phyloP scores from a whole-genome alignment of 441 rosid species.

The Cnidoscolus chayamansa region DNA sequence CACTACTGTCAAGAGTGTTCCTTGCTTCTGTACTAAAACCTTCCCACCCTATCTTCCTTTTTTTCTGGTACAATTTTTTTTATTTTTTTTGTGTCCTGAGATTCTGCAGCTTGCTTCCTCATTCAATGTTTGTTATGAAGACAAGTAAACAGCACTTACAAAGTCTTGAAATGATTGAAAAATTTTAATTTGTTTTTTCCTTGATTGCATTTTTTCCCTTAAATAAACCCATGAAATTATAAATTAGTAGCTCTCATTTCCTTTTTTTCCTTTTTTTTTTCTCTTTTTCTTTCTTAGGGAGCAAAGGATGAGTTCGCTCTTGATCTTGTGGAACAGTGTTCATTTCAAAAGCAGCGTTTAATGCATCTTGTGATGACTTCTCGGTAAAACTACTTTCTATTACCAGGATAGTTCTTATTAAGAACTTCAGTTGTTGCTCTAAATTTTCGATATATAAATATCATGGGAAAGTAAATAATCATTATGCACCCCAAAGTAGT shows the following conservation, averaged over 20 bases:
- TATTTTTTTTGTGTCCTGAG: neutral
- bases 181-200: neutral
- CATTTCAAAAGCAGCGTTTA: constrained; percentile 94
- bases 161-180: constrained; percentile 3
- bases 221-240: constrained; percentile 21
- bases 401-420: neutral
- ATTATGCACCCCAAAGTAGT: neutral
- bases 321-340: constrained; percentile 98
- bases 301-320: constrained; percentile 91
- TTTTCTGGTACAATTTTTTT: neutral
- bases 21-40: neutral
- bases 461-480: neutral
- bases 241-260: constrained; percentile 7
- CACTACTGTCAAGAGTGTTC: neutral
- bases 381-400: constrained; percentile 43
- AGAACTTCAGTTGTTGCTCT: neutral
- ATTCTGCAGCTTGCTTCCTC: neutral
- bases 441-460: neutral
- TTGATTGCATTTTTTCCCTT: constrained; percentile 1
- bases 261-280: constrained; percentile 9
- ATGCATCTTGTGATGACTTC: constrained; percentile 96
- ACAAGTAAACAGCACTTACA: neutral
- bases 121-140: neutral
- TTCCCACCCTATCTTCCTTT: neutral
- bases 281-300: constrained; percentile 42